Conservation (phyloP, 2,329 filamentous ascomycete species). For the Dactylellina haptotyla region DNA sequence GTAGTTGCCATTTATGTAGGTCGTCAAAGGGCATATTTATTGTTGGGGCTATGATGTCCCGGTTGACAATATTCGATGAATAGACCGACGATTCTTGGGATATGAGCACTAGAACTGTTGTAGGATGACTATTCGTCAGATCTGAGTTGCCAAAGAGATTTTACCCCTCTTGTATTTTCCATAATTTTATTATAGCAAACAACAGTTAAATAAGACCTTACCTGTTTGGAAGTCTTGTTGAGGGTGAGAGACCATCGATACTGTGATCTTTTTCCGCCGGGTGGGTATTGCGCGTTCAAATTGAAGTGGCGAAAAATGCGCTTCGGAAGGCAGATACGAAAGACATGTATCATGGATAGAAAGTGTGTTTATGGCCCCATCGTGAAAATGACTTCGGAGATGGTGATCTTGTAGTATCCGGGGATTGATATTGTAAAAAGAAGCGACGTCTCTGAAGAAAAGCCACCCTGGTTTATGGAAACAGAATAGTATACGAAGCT, state of each 20-base stretch:
- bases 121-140: neutral
- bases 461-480: neutral
- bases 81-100: neutral
- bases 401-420: slow-evolving; percentile 9
- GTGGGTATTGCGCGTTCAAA: neutral
- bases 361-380: neutral
- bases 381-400: neutral
- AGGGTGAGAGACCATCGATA: neutral
- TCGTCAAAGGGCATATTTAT: neutral
- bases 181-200: slow-evolving; percentile 7
- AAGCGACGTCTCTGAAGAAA: neutral
- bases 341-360: slow-evolving; percentile 17
- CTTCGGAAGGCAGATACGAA: slow-evolving; percentile 27
- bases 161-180: no score
- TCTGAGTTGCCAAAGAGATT: no score
- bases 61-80: slow-evolving; percentile 8
- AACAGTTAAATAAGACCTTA: neutral
- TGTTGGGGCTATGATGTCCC: slow-evolving; percentile 15
- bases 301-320: slow-evolving; percentile 29
- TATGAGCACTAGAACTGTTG: slow-evolving; percentile 23
- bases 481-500: slow-evolving; percentile 13
- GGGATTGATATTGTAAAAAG: slow-evolving; percentile 36
- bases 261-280: slow-evolving; percentile 1
- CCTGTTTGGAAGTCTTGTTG: slow-evolving; percentile 22
- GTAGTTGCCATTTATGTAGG: neutral